Evolutionary conservation across 495 filamentous ascomycete genomes (phyloP), one percentile per base, ranked within the genome.

Genomic region (Aspergillus ostianus): DNA sequence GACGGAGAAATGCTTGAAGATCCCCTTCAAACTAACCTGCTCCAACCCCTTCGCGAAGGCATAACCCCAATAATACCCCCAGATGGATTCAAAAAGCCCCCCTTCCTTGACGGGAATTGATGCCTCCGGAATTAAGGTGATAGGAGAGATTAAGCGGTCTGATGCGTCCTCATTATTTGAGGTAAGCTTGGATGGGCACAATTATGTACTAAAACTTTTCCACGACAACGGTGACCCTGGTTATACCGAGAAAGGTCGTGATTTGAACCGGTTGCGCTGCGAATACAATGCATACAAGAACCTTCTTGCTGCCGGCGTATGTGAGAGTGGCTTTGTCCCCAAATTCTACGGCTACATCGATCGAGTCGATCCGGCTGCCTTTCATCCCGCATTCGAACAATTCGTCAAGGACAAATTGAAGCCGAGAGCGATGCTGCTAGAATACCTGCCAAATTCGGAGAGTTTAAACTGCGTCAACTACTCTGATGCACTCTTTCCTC

Each of bases 381-480:
- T 65, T 41, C 29, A 57, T 30, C 65, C 67, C 0, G 9, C 13
- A 21, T 53, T 72, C 6, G 2, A 63, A 12, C 15, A 59, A 50
- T 70, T 70, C 56, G 46, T 27, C 8, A 48, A 51, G 0, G 65
- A 70, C 48, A 58, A 58, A 20, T 27, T 51, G 13, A 8, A 58
- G 3, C 60, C 58, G 0, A 63, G 53, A 6, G 67, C 61, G 17
- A 68, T 70, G 18, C 23, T 72, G 3, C 57, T 68, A 3, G 65
- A 70, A 47, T 65, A 65, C 23, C 41, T 72, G 7, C 57, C 57
- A 15, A 18, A 54, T 59, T 41, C 64, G 6, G 65, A 70, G 46
- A 57, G 23, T 8, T 55, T 70, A 1, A 66, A 72, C 50, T 67
- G 65, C 47, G 57, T 59, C 8, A 69, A 72, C 55, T 70, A 70